Evolutionary conservation across 768 basidiomycete species (phyloP), one percentile per base, ranked within the genome.

Genomic region (Podaxis sp.): DNA sequence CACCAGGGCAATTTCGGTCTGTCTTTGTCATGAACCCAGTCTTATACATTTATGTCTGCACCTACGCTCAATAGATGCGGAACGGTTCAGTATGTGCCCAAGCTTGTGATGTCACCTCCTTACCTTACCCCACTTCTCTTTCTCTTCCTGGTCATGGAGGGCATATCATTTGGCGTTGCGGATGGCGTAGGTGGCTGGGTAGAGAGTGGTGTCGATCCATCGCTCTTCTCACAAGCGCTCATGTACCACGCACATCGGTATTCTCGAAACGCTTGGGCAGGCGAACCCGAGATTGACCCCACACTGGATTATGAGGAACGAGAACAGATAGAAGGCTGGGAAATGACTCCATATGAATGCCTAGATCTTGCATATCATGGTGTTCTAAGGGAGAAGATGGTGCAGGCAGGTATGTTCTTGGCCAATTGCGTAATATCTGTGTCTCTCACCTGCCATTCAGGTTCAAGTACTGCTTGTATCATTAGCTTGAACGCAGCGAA

Each of bases 151-250:
- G 50, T 66, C 50, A 48, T 67, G 47, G 62, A 92, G 90, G 90
- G 90, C 23, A 70, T 91, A 28, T 83, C 89, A 1, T 79, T 97
- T 56, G 93, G 92, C 38, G 84, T 97, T 4, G 91, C 94, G 40
- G 95, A 98, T 66, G 95, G 95, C 18, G 94, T 97, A 3, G 94
- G 94, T 1, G 94, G 95, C 18, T 98, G 95, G 95, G 82, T 84
- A 51, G 84, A 88, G 38, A 82, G 84, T 27, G 90, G 92, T 14
- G 83, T 92, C 55, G 93, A 97, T 73, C 93, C 93, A 0, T 88
- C 93, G 0, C 76, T 95, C 48, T 98, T 95, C 76, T 88, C 93
- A 1, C 95, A 97, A 74, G 84, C 91, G 0, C 76, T 98, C 54
- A 94, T 95, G 90, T 95, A 88, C 72, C 87, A 91, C 72, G 86